phyloP scores from a whole-genome alignment of 129 eudicot species.

The Ambrosia artemisiifolia region DNA sequence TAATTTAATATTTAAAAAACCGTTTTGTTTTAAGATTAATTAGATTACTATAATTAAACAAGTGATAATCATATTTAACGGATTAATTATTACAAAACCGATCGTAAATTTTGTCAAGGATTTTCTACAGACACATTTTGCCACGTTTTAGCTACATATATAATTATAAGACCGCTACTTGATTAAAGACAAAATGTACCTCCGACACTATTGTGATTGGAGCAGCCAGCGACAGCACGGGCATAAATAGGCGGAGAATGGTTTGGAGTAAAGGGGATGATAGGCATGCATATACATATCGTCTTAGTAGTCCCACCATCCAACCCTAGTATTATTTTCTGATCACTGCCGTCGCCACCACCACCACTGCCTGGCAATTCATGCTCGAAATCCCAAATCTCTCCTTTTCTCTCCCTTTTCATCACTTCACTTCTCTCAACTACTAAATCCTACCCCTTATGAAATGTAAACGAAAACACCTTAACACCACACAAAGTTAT shows the following conservation, averaged over 20 bases:
- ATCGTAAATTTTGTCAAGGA: too few relatives aligned
- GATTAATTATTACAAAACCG: not conserved
- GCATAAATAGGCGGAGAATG: slow-evolving; percentile 67
- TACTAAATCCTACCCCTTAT: not conserved
- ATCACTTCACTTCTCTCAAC: slow-evolving; percentile 17
- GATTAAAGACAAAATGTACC: slow-evolving; percentile 33
- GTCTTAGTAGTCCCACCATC: slow-evolving; percentile 78
- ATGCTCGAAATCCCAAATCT: slow-evolving; percentile 72
- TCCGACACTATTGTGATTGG: slow-evolving; percentile 95
- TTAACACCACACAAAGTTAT: not conserved
- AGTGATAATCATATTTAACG: not conserved
- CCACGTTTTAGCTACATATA: too few relatives aligned
- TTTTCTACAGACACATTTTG: too few relatives aligned
- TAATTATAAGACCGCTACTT: too few relatives aligned
- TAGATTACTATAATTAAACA: not conserved
- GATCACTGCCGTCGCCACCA: slow-evolving; percentile 20
- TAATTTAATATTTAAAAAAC: not conserved
- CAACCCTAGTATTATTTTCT: slow-evolving; percentile 58
- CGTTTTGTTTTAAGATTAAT: too few relatives aligned
- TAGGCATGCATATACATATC: slow-evolving; percentile 73
- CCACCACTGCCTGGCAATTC: slow-evolving; percentile 15
- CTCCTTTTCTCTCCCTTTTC: slow-evolving; percentile 66
- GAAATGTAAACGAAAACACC: not conserved
- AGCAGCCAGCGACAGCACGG: slow-evolving; percentile 92
- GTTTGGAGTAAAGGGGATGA: slow-evolving; percentile 32